Conservation (phyloP, 768 basidiomycete species). For the Phallus indusiatus region DNA sequence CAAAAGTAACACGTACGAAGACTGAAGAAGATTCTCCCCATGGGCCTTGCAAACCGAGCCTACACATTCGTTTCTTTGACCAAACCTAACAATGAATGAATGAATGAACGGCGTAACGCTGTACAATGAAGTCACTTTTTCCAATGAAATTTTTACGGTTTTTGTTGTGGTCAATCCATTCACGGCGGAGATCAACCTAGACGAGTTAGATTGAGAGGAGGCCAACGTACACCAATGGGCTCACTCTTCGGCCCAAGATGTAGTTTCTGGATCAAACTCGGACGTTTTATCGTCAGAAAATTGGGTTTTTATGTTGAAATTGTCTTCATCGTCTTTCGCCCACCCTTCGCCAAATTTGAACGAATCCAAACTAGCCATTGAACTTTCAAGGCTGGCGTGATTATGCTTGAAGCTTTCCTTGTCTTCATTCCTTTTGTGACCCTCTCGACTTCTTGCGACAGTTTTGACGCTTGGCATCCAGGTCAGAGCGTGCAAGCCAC, state of each 20-base stretch:
- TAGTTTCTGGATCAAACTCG: constrained; percentile 21
- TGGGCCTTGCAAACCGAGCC: constrained; percentile 78
- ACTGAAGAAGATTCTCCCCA: constrained; percentile 84
- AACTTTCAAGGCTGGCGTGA: constrained; percentile 35
- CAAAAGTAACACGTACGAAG: constrained; percentile 83
- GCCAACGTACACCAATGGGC: constrained; percentile 17
- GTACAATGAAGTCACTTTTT: constrained; percentile 48
- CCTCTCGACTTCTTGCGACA: constrained; percentile 45
- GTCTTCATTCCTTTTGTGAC: constrained; percentile 36
- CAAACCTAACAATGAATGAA: constrained; percentile 22
- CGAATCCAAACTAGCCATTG: constrained; percentile 38
- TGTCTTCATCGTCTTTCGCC: constrained; percentile 25
- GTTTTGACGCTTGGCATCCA: constrained; percentile 68
- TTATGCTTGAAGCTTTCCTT: constrained; percentile 41
- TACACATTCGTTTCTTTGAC: constrained; percentile 53
- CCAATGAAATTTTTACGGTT: constrained; percentile 49
- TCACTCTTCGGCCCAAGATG: constrained; percentile 67
- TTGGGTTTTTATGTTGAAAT: constrained; percentile 17
- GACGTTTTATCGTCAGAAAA: constrained; percentile 13
- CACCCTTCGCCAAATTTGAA: constrained; percentile 16
- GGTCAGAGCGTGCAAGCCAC: constrained; percentile 51
- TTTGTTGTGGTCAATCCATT: constrained; percentile 56
- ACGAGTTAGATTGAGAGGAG: constrained; percentile 7
- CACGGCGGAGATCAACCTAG: constrained; percentile 67
- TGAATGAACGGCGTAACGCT: background rate